Percentiles rank a stretch among this genome's conserved stretches.
phyloP scores from a whole-genome alignment of 768 basidiomycete species.

The Udeniomyces megalosporus region DNA sequence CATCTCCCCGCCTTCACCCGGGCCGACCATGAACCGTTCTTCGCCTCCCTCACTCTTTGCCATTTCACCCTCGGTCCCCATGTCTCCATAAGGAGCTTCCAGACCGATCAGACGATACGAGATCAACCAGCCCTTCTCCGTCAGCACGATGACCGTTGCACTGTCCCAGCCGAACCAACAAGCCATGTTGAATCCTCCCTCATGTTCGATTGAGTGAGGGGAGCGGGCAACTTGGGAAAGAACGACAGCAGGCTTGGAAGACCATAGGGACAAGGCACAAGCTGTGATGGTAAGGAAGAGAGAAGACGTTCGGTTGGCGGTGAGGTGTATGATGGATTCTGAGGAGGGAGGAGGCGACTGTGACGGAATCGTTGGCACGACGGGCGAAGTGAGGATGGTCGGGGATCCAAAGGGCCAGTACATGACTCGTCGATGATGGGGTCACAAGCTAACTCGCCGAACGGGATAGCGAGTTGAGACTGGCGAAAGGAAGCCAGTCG shows the following conservation, averaged over 20 bases:
- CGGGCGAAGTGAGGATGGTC: neutral
- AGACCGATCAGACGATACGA: conserved; percentile 46
- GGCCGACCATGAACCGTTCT: conserved; percentile 1
- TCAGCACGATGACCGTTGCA: conserved; percentile 65
- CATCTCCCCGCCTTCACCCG: conserved; percentile 5
- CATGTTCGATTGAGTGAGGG: conserved; percentile 46
- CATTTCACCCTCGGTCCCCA: conserved; percentile 25
- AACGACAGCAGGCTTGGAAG: conserved; percentile 28
- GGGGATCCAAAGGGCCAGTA: conserved; percentile 9
- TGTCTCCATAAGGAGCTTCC: conserved; percentile 37
- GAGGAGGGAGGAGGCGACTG: neutral
- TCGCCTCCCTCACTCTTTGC: neutral
- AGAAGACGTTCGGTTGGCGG: too few relatives aligned
- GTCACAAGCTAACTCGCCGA: too few relatives aligned
- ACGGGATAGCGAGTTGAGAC: neutral
- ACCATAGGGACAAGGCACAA: neutral
- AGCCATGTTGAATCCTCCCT: conserved; percentile 65
- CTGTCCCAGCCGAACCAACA: conserved; percentile 75
- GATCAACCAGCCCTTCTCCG: conserved; percentile 61
- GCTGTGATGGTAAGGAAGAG: neutral
- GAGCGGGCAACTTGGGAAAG: conserved; percentile 58
- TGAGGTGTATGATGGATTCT: too few relatives aligned
- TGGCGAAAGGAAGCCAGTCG: neutral
- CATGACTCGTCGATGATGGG: neutral
- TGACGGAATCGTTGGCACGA: neutral